Conservation (phyloP, 139 green algal genomes). For the Chlamydomonas urium region DNA sequence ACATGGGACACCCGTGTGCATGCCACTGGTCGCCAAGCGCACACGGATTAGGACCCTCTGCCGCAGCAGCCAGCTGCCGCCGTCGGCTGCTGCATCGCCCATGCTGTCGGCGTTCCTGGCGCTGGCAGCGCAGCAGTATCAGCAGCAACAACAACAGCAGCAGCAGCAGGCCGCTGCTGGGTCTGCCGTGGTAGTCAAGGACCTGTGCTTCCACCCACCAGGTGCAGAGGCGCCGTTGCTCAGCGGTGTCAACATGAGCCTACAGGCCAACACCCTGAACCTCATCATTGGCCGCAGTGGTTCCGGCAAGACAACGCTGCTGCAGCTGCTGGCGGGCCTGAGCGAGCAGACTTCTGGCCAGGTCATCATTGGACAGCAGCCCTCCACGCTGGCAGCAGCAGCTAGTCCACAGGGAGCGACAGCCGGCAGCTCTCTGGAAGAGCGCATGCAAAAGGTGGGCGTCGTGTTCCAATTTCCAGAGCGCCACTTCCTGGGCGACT, state of each 20-base stretch:
- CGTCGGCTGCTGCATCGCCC: neutral
- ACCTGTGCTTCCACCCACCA: conserved; percentile 52
- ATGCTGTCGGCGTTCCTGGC: neutral
- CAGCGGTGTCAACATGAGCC: conserved; percentile 50
- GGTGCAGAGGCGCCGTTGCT: conserved; percentile 61
- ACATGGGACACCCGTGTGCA: neutral
- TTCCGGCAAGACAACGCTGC: conserved; percentile 86
- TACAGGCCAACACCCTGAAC: conserved; percentile 68
- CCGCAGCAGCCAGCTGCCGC: neutral
- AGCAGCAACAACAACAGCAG: conserved; percentile 21
- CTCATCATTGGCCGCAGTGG: conserved; percentile 80
- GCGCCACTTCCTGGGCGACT: conserved; percentile 81
- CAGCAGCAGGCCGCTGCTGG: conserved; percentile 1
- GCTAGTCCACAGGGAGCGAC: neutral
- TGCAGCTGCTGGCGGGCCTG: conserved; percentile 74
- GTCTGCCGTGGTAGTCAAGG: conserved; percentile 15
- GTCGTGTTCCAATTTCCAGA: conserved; percentile 97
- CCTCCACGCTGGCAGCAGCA: neutral
- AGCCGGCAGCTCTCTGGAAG: conserved; percentile 20
- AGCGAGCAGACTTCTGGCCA: conserved; percentile 50
- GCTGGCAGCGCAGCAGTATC: conserved; percentile 16
- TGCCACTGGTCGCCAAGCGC: neutral
- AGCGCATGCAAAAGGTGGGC: conserved; percentile 58
- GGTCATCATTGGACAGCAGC: conserved; percentile 7
- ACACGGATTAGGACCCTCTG: neutral